Percentiles rank a stretch among this genome's conserved stretches.
Evolutionary conservation across 73 alveolate species (phyloP).

Genomic region (Tetrahymena malaccensis): DNA sequence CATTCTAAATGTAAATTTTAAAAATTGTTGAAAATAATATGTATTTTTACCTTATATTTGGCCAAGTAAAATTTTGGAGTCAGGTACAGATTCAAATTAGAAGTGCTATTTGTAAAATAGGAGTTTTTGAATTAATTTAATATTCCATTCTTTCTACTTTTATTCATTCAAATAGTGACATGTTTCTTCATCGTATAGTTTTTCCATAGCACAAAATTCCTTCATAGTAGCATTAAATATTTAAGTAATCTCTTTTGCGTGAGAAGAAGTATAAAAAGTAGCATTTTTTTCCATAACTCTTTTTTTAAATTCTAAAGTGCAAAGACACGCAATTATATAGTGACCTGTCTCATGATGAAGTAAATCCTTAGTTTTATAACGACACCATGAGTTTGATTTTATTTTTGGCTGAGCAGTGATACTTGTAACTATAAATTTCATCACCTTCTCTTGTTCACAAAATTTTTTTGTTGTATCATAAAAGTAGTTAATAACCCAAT

Average conservation of each 20-base stretch:
- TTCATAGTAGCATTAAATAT: not conserved
- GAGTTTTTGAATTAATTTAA: not conserved
- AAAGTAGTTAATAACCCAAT: not conserved
- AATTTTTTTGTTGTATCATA: not conserved
- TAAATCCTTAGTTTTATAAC: conserved; percentile 19
- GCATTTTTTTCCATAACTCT: not conserved
- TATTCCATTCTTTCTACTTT: not conserved
- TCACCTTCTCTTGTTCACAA: not conserved
- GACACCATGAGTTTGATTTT: conserved; percentile 15
- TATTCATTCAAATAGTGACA: not conserved
- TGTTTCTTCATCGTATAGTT: not conserved
- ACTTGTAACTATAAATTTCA: not conserved
- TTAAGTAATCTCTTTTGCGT: not conserved
- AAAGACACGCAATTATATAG: conserved; percentile 31
- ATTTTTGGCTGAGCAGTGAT: not conserved
- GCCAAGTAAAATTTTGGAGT: not conserved
- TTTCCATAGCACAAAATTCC: not conserved
- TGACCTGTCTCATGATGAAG: conserved; percentile 42
- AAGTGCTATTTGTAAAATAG: not conserved
- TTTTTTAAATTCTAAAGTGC: conserved; percentile 28
- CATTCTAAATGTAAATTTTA: not conserved
- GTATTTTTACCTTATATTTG: not conserved
- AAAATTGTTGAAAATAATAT: not conserved
- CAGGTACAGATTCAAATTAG: not conserved
- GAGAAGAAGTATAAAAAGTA: not conserved